Evolutionary conservation across 345 rosid genomes (phyloP).

Genomic region (Ricinus communis): DNA sequence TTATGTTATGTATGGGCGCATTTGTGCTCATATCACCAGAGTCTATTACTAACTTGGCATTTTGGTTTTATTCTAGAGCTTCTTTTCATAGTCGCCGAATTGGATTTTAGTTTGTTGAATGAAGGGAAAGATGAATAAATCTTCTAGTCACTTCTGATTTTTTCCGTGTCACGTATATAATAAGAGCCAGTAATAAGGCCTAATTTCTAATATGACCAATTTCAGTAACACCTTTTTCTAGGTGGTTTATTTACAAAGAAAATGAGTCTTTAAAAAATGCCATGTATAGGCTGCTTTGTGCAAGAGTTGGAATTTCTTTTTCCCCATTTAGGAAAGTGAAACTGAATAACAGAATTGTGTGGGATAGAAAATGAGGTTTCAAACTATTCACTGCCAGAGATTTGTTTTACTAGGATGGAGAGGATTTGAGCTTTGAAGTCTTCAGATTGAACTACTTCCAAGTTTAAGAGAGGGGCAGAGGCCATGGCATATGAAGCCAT

Average conservation of each 20-base stretch:
- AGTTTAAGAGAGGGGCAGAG: not conserved
- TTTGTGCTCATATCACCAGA: not conserved
- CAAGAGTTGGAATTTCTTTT: not conserved
- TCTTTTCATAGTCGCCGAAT: not conserved
- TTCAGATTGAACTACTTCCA: not conserved
- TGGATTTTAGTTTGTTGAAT: not conserved
- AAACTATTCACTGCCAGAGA: not conserved
- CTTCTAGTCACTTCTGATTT: not conserved
- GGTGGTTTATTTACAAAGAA: not conserved
- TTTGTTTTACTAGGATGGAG: slow-evolving; percentile 1
- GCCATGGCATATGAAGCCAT: not conserved
- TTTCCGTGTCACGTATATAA: not conserved
- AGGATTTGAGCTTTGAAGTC: not conserved
- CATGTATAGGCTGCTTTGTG: not conserved
- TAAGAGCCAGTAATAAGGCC: not conserved
- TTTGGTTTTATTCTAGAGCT: not conserved
- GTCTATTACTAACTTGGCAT: not conserved
- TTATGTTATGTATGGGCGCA: not conserved
- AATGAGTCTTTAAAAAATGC: not conserved
- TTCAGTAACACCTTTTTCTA: not conserved
- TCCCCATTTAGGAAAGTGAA: not conserved
- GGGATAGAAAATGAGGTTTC: not conserved
- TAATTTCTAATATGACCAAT: too few relatives aligned
- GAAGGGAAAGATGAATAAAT: not conserved
- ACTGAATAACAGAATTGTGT: not conserved